A percentile compares a stretch with the other conserved stretches of the same genome.
Conservation (phyloP, 2,329 filamentous ascomycete species). For the Teratosphaeria zuluensis region DNA sequence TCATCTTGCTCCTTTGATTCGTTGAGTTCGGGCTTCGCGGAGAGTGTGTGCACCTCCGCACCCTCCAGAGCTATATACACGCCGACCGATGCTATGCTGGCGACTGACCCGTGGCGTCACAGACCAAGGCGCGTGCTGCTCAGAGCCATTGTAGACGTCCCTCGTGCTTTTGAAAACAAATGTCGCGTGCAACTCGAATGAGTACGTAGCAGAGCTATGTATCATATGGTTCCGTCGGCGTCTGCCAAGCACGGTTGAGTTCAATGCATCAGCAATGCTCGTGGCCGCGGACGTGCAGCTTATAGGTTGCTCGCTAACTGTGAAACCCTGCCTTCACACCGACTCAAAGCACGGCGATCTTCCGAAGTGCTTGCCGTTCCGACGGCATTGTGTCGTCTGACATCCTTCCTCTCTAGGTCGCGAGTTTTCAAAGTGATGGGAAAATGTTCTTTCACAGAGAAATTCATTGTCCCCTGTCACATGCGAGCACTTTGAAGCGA, state of each 20-base stretch:
- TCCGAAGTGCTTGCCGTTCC: neutral
- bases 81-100: neutral
- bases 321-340: neutral
- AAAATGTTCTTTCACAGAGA: neutral
- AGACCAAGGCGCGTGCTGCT: neutral
- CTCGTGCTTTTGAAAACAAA: neutral
- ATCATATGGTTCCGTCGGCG: neutral
- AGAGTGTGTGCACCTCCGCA: neutral
- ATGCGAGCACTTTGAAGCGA: neutral
- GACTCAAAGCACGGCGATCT: neutral
- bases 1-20: conserved; percentile 4
- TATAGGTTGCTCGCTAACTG: neutral
- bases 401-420: neutral
- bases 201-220: neutral
- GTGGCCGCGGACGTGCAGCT: neutral
- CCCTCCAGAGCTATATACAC: neutral
- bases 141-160: neutral
- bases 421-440: neutral
- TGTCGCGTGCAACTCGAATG: neutral
- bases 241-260: neutral
- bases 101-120: neutral
- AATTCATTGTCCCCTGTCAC: neutral
- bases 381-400: neutral
- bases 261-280: neutral
- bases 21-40: neutral